These are phyloP conservation scores for Arctostaphylos glauca DNA, from an alignment of 148 eudicot genomes.

Conservation along the genomic window DNA sequence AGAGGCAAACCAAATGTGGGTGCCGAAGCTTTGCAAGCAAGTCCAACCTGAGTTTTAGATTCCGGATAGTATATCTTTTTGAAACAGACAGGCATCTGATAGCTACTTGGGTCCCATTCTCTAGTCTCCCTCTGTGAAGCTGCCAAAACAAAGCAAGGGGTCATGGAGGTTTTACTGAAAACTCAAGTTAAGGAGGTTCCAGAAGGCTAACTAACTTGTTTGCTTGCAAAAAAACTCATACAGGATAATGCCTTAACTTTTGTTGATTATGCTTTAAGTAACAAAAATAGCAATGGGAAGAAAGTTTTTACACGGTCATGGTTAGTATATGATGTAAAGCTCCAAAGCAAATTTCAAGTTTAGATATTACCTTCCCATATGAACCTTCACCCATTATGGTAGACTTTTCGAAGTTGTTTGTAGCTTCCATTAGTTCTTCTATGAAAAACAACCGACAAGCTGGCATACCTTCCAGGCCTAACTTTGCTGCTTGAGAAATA, in stretches of 20 bases:
- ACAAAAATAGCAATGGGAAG: neutral
- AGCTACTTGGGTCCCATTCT: slow-evolving; percentile 54
- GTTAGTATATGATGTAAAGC: neutral
- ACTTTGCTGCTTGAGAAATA: slow-evolving; percentile 57
- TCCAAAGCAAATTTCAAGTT: neutral
- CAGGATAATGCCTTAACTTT: neutral
- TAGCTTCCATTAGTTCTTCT: slow-evolving; percentile 66
- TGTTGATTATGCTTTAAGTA: neutral
- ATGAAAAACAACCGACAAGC: slow-evolving; percentile 42
- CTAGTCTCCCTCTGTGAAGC: slow-evolving; percentile 62
- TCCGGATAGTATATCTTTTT: slow-evolving; percentile 45
- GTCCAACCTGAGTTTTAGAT: slow-evolving; percentile 66
- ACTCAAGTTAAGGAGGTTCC: neutral
- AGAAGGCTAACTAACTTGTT: neutral
- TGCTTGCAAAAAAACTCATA: neutral
- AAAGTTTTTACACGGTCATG: neutral
- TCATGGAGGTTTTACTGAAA: neutral
- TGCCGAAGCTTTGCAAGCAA: slow-evolving; percentile 68
- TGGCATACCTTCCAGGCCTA: slow-evolving; percentile 54
- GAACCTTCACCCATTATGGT: slow-evolving; percentile 63
- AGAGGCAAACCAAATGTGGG: slow-evolving; percentile 60
- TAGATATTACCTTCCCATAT: slow-evolving; percentile 56
- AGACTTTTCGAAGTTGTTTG: slow-evolving; percentile 54
- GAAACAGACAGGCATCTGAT: slow-evolving; percentile 58
- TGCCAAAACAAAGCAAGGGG: slow-evolving; percentile 21